Base-by-base conservation (phyloP, 1,284 basidiomycete species). In the Caloboletus firmus region DNA sequence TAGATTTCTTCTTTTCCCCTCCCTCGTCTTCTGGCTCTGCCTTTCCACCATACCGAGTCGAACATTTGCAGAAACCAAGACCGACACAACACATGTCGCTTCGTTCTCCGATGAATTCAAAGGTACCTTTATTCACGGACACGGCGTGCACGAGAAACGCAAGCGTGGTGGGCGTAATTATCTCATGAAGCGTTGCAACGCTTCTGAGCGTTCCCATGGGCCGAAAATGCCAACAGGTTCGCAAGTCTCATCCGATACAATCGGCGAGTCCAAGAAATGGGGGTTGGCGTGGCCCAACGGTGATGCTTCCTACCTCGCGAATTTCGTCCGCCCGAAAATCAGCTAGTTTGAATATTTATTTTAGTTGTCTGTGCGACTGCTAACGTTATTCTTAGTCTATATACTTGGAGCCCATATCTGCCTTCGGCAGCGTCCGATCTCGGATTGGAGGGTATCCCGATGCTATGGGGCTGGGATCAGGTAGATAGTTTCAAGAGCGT, bases 391-490 rank as follows among this genome's bases (percentile, higher is more conserved):
- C n/a, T 20, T 31, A 68, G 68, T 20, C 5, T 67, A 15, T 67
- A 70, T 22, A 66, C 67, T 11, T 70, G 68, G 65, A 60, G 65
- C 28, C 68, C 68, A 11, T 64, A 56, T 31, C 42, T 67, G 4
- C 68, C 65, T 6, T 40, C 32, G 6, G 10, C 31, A 2, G 8
- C 50, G 1, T 34, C 47, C 13, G n/a, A 47, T 13, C 26, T 59
- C 39, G 75, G 72, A 35, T 56, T 79, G 39, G 69, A 75, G 47
- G 80, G 71, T 63, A 76, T 79, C 49, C 78, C 82, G 31, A 83
- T 83, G 82, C 66, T 84, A 8, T 85, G 83, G 82, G 80, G 82
- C 56, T 60, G 56, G 30, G 59, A 67, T 31, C 68, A 76, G 48
- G 61, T 71, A 30, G 34, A 51, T 15, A 59, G 65, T 9, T 77